Base-by-base conservation (phyloP, 441 rosid genomes). In the Isatis lusitanica region DNA sequence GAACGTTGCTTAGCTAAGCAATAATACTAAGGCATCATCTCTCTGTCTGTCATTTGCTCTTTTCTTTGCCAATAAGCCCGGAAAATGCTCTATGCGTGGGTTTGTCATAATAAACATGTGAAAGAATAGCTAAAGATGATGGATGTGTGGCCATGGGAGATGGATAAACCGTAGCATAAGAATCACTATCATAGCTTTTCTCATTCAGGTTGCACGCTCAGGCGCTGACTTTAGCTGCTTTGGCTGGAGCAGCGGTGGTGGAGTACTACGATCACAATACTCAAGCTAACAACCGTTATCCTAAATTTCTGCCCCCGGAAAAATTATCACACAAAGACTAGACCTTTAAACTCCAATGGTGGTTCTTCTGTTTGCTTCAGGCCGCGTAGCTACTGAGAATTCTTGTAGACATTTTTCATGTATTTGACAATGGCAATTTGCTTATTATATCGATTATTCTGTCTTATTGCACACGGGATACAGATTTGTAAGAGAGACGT, bases 151-250 rank as follows among this genome's bases (percentile, higher is more conserved):
- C 10, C 39, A 35, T 21, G 10, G 35, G 58, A 66, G 35, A 51
- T 51, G 36, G 24, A 15, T 21, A 21, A 21, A 21, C 24, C 24
- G 24, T 38, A 39, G 40, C 52, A 39, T 15, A 38, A 21, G 56
- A 5, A 1, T 9, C 7, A 43, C 15, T 43, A 43, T 12, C 13
- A 40, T 30, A 62, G 8, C 17, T 43, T 62, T 62, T 33, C 31
- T 6, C 2, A 2, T 43, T 4, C 81, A 89, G 97, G 97, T 76
- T 93, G 81, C 93, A 93, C 18, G 93, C 98, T 0, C 93, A 90
- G 80, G 97, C 91, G 1, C 84, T 93, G 55, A 90, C 92, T n/a
- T n/a, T n/a, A n/a, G n/a, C n/a, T n/a, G n/a, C n/a, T n/a, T n/a
- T n/a, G n/a, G n/a, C n/a, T n/a, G n/a, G n/a, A n/a, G n/a, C n/a